Evolutionary conservation across 257 asterid genomes (phyloP).

Genomic region (Knoxia roxburghii): DNA sequence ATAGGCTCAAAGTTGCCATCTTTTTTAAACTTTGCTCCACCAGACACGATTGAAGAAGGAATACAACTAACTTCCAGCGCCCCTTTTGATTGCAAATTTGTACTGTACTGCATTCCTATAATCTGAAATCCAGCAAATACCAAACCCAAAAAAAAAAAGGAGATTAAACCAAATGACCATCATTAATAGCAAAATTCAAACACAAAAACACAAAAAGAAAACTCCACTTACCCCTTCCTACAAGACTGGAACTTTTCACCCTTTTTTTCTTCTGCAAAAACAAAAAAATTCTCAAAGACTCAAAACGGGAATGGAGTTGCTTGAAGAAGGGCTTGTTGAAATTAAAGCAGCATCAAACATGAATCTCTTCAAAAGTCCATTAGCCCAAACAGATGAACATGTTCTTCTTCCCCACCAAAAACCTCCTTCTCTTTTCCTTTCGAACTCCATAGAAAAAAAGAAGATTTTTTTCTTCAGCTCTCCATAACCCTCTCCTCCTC

Average conservation of each 20-base stretch:
- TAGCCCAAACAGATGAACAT: conserved; percentile 16
- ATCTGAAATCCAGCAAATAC: conserved; percentile 21
- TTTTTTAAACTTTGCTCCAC: conserved; percentile 26
- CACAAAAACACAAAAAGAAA: background rate
- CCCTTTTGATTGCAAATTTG: conserved; percentile 31
- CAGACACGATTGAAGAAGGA: conserved; percentile 22
- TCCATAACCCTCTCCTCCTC: conserved; percentile 15
- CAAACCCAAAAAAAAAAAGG: background rate
- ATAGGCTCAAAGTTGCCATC: conserved; percentile 44
- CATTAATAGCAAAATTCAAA: background rate
- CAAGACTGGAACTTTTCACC: background rate
- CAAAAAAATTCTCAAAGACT: conserved; percentile 10
- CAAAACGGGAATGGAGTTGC: conserved; percentile 7
- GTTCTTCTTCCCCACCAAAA: conserved; percentile 18
- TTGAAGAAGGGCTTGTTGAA: background rate
- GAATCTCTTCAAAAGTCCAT: conserved; percentile 23
- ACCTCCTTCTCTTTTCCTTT: conserved; percentile 24
- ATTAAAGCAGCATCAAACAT: conserved; percentile 11
- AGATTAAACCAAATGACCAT: conserved; percentile 1
- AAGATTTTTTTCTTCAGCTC: conserved; percentile 5
- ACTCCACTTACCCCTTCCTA: conserved; percentile 16
- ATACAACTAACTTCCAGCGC: conserved; percentile 22
- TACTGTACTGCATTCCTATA: conserved; percentile 39
- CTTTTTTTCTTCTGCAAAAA: no score
- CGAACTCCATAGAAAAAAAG: conserved; percentile 13